A percentile compares a stretch with the other conserved stretches of the same genome.
Evolutionary conservation across 495 filamentous ascomycete species (phyloP).

Genomic region (Bombardia bombarda): DNA sequence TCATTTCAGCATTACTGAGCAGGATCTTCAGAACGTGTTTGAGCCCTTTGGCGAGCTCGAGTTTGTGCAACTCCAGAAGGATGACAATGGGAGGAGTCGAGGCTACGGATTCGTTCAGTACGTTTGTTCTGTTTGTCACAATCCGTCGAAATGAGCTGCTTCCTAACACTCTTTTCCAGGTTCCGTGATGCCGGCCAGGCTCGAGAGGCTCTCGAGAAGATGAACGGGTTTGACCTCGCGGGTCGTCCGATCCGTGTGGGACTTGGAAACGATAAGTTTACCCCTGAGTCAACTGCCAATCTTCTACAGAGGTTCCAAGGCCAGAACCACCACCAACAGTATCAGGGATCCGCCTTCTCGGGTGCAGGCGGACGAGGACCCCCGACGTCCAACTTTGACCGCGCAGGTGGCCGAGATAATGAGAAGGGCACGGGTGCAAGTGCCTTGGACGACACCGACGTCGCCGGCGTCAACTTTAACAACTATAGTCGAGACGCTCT

Average conservation of each 20-base stretch:
- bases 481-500: slow-evolving; percentile 96
- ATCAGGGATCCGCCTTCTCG: slow-evolving; percentile 91
- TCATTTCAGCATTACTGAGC: slow-evolving; percentile 98
- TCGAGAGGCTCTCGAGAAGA: slow-evolving; percentile 90
- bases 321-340: slow-evolving; percentile 66
- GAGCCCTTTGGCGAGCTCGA: slow-evolving; percentile 97
- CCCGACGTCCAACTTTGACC: slow-evolving; percentile 86
- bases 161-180: slow-evolving; percentile 46
- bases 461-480: slow-evolving; percentile 97
- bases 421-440: slow-evolving; percentile 91
- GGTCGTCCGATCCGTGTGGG: slow-evolving; percentile 97
- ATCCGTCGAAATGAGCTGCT: slow-evolving; percentile 2
- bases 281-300: slow-evolving; percentile 89
- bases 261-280: slow-evolving; percentile 99
- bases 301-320: slow-evolving; percentile 82
- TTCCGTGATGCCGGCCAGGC: slow-evolving; percentile 89
- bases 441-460: slow-evolving; percentile 95
- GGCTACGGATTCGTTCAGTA: slow-evolving; percentile 99
- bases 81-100: slow-evolving; percentile 81
- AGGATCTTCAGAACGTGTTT: slow-evolving; percentile 92
- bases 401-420: slow-evolving; percentile 81
- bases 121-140: slow-evolving; percentile 32
- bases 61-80: slow-evolving; percentile 94
- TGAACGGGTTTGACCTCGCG: slow-evolving; percentile 99
- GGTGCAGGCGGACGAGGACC: slow-evolving; percentile 83